These are phyloP conservation scores for Apodospora peruviana DNA, from an alignment of 495 filamentous ascomycete species.

Conservation along the genomic window DNA sequence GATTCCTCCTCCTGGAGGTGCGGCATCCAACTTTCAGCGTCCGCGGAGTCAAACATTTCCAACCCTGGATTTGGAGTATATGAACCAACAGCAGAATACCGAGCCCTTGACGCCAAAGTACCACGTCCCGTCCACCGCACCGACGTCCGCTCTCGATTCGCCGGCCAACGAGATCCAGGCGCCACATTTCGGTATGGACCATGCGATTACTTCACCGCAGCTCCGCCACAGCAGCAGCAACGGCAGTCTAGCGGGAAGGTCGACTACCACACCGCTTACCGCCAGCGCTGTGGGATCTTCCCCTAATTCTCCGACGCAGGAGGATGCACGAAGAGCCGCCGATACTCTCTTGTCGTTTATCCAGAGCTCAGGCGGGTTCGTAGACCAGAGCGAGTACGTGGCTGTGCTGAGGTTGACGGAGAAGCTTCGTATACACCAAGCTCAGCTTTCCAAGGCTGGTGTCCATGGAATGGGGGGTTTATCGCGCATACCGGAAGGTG, in stretches of 20 bases:
- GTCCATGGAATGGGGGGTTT: conserved; percentile 56
- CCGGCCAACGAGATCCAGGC: conserved; percentile 54
- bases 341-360: conserved; percentile 85
- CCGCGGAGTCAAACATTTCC: conserved; percentile 93
- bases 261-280: conserved; percentile 35
- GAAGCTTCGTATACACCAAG: conserved; percentile 68
- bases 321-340: conserved; percentile 80
- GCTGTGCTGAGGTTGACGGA: conserved; percentile 81
- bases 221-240: conserved; percentile 52
- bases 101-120: conserved; percentile 65
- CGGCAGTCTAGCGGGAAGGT: conserved; percentile 41
- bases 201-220: conserved; percentile 45
- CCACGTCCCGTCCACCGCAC: conserved; percentile 48
- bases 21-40: conserved; percentile 56
- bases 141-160: conserved; percentile 64
- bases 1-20: conserved; percentile 35
- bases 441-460: conserved; percentile 47
- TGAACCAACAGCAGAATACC: conserved; percentile 55
- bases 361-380: conserved; percentile 59
- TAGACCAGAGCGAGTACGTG: conserved; percentile 78
- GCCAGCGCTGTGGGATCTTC: conserved; percentile 39
- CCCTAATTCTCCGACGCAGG: conserved; percentile 71
- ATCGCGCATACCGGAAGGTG: conserved; percentile 59
- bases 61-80: conserved; percentile 64
- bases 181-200: conserved; percentile 46